Base-by-base conservation (phyloP, 441 rosid species). In the Melastoma candidum region DNA sequence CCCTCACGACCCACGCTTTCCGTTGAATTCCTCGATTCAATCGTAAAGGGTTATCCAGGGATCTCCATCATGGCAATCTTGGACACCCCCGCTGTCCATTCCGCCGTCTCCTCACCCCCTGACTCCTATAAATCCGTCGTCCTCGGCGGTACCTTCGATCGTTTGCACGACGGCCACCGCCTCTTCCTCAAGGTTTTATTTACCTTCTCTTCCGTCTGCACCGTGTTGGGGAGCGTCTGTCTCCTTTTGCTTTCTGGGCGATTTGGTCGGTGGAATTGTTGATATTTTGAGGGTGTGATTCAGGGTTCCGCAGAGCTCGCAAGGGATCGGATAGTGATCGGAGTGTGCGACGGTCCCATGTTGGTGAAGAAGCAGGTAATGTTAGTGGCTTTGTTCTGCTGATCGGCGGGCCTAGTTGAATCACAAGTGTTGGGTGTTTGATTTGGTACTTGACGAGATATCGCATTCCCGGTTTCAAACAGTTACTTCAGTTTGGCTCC, bases 81-180 rank as follows among this genome's bases (percentile, higher is more conserved):
- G 64, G 76, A 66, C 32, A 74, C 73, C 10, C 51, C 62, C 1
- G 26, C 46, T 44, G 68, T 60, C 41, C 68, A 66, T 47, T 48
- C 63, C 0, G 63, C 57, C 22, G 39, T 79, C 5, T 29, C 36
- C 2, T 68, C 86, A 2, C 66, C 77, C 3, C 80, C 81, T 11
- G 74, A 77, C 65, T 68, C 84, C 0, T 85, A 79, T 12, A 62
- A 73, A 2, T 76, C 92, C 1, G 90, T 88, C 12, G 95, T 92
- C 58, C 82, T 92, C 1, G 98, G 98, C 3, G 95, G 98, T 41
- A 88, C 97, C n/a, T 88, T 88, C 46, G 97, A 92, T 65, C 82
- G 90, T 3, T 74, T 92, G 39, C 95, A 92, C 58, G 92, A 85
- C 48, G 97, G 97, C n/a, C 97, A 92, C 67, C 86, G 85, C 56